Evolutionary conservation across 441 rosid species (phyloP), one percentile per base, ranked within the genome.

Genomic region (Gossypium trilobum): DNA sequence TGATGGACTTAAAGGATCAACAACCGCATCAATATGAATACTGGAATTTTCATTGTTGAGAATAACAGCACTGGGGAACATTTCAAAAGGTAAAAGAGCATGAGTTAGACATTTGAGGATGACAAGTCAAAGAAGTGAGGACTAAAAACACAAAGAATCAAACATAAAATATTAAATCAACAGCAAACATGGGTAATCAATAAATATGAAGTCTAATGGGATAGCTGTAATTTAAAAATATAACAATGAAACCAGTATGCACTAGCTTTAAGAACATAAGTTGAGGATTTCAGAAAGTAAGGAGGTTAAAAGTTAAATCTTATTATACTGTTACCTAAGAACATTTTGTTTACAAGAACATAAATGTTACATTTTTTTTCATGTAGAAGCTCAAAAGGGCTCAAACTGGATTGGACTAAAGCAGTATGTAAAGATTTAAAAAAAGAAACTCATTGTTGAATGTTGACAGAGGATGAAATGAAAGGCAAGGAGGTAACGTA

Each of bases 11-110:
- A 93, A 80, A 72, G 98, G 99, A 87, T 96, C 99, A 75, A 96
- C 69, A 66, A 96, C 97, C 48, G 93, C 98, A 85, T 93, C 99
- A 44, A 96, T 85, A 79, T 96, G 99, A 80, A 96, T 75, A 70
- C 87, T 84, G 57, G 97, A 79, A 81, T 89, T 85, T 80, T 87
- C 97, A 81, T 87, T 84, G 58, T 86, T 87, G 8, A 60, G 44
- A 60, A 60, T 39, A 60, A 60, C 65, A 60, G 42, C 65, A 60
- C 42, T 60, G 50, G 88, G 70, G 86, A 77, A 58, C 27, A 77
- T 46, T 42, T 10, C 17, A 33, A 11, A 20, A 13, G 8, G 11
- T 46, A n/a, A 36, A 74, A 61, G 22, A 1, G 58, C 8, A 29
- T 8, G 39, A 56, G 67, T 60, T 20, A 70, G 64, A 60, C 44